These are phyloP conservation scores for Trichothecium sympodiale DNA, from an alignment of 2,329 filamentous ascomycete genomes.

Conservation along the genomic window DNA sequence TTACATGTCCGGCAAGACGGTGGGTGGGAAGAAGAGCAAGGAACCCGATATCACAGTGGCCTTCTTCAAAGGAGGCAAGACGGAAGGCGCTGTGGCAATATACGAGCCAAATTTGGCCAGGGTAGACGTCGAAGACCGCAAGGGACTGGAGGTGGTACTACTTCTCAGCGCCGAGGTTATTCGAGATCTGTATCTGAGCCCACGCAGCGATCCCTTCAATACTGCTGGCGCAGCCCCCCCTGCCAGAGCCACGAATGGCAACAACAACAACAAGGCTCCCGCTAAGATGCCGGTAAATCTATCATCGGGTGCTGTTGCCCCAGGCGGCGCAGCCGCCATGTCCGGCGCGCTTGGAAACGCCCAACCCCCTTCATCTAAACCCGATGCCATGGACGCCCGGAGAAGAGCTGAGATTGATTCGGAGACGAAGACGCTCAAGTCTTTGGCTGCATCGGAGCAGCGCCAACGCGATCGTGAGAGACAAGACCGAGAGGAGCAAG, in stretches of 20 bases:
- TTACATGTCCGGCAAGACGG: conserved; percentile 69
- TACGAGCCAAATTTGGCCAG: conserved; percentile 89
- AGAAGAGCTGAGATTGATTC: conserved; percentile 46
- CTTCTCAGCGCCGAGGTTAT: conserved; percentile 53
- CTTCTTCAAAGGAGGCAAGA: conserved; percentile 62
- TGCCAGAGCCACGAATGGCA: neutral
- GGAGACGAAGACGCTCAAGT: conserved; percentile 64
- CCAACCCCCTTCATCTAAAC: conserved; percentile 11
- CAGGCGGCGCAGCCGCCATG: conserved; percentile 16
- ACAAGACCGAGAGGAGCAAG: conserved; percentile 42
- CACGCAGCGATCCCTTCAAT: conserved; percentile 70
- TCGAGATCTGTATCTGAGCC: conserved; percentile 52
- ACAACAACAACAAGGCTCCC: neutral
- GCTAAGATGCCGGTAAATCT: neutral
- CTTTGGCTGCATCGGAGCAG: conserved; percentile 24
- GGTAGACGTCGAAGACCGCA: conserved; percentile 87
- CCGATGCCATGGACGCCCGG: conserved; percentile 7
- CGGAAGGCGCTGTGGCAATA: conserved; percentile 60
- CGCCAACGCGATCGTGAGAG: conserved; percentile 40
- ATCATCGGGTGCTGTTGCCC: neutral
- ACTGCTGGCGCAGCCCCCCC: conserved; percentile 34
- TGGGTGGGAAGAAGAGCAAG: conserved; percentile 68
- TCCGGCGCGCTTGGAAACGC: conserved; percentile 27
- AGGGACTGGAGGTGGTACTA: conserved; percentile 80
- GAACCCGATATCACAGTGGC: conserved; percentile 96